Percentiles rank a stretch among this genome's conserved stretches.
Conservation (phyloP, 2,329 filamentous ascomycete genomes). For the Colletotrichum sp. region DNA sequence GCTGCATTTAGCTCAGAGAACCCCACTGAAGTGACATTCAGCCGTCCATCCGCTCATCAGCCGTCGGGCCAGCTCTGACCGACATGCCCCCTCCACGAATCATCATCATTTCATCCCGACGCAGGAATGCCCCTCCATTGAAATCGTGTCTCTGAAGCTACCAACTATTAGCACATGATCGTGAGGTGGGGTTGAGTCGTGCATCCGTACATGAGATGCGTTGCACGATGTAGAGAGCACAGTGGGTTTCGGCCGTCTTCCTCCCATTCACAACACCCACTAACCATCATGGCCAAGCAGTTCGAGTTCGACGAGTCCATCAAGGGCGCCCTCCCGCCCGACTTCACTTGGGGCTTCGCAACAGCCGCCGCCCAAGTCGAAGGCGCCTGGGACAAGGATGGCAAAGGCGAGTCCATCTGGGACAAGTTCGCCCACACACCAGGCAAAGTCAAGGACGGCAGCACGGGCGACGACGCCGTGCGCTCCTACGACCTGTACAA, state of each 20-base stretch:
- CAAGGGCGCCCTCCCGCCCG: slow-evolving; percentile 31
- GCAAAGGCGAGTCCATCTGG: slow-evolving; percentile 45
- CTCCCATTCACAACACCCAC: not conserved
- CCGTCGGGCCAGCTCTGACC: slow-evolving; percentile 6
- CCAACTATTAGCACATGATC: not conserved
- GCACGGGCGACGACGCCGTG: slow-evolving; percentile 40
- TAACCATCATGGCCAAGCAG: slow-evolving; percentile 18
- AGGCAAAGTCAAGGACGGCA: slow-evolving; percentile 41
- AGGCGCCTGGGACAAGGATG: slow-evolving; percentile 44
- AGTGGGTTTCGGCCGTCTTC: not conserved
- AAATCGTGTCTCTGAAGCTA: not conserved
- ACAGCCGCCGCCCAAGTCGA: slow-evolving; percentile 45
- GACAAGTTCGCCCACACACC: slow-evolving; percentile 42
- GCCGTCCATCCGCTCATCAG: not conserved
- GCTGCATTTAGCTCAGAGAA: not conserved
- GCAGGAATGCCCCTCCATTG: not conserved
- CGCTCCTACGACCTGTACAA: slow-evolving; percentile 44
- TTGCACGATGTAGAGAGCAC: not conserved
- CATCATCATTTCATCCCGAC: slow-evolving; percentile 6
- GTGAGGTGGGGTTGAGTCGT: not conserved
- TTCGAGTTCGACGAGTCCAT: slow-evolving; percentile 28
- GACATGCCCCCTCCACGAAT: slow-evolving; percentile 4
- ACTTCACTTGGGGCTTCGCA: slow-evolving; percentile 44
- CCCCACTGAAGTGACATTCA: not conserved
- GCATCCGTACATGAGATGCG: not conserved